A percentile compares a stretch with the other conserved stretches of the same genome.
These are phyloP conservation scores for Tolypocladium album DNA, from an alignment of 2,329 filamentous ascomycete genomes.

Conservation along the genomic window DNA sequence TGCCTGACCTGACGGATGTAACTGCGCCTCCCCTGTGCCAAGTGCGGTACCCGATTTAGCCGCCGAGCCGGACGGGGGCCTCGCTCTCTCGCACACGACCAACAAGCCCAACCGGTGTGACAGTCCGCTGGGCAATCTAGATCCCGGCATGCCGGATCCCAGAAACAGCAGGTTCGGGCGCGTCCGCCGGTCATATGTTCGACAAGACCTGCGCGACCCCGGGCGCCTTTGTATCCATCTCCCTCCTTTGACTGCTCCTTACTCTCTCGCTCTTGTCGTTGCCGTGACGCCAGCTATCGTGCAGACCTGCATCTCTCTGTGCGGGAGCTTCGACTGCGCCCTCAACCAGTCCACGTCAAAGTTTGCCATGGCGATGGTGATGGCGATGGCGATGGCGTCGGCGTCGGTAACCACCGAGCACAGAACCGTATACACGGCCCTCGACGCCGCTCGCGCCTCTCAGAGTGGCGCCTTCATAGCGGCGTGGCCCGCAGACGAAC, in stretches of 20 bases:
- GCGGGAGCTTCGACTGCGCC: background rate
- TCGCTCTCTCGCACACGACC: background rate
- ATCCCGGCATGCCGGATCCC: background rate
- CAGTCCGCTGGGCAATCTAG: background rate
- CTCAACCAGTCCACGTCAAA: background rate
- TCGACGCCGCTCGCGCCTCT: constrained; percentile 12
- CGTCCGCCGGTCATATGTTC: background rate
- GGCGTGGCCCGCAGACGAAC: constrained; percentile 17
- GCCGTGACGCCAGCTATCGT: background rate
- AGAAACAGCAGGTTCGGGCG: background rate
- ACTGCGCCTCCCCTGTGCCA: no score
- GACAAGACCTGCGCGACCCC: background rate
- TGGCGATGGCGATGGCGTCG: background rate
- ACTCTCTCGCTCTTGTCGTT: background rate
- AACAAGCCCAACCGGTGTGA: background rate
- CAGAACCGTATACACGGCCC: constrained; percentile 10
- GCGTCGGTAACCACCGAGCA: background rate
- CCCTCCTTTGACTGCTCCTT: background rate
- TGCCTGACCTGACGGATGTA: background rate
- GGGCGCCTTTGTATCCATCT: background rate
- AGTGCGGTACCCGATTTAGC: background rate
- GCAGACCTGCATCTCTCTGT: background rate
- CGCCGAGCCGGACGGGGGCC: background rate
- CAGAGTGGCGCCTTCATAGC: constrained; percentile 13
- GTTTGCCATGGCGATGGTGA: background rate